Evolutionary conservation across 2,329 filamentous ascomycete genomes (phyloP).

Genomic region (Scytalidium sp.): DNA sequence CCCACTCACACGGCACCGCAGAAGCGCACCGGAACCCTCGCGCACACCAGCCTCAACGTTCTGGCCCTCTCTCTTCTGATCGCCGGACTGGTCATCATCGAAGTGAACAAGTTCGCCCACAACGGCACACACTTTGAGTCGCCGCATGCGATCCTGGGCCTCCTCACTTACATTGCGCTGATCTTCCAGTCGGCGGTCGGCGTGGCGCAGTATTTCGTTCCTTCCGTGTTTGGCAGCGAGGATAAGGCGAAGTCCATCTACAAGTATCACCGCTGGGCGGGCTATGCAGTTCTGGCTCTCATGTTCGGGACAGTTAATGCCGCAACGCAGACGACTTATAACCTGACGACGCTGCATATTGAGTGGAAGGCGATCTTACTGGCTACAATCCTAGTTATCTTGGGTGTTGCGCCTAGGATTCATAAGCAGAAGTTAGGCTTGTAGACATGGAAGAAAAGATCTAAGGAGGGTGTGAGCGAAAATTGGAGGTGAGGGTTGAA

Average conservation of each 20-base stretch:
- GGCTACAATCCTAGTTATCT: conserved; percentile 61
- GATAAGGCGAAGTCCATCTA: conserved; percentile 79
- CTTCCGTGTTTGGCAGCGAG: conserved; percentile 71
- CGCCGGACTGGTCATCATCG: conserved; percentile 67
- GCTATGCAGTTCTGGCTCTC: conserved; percentile 70
- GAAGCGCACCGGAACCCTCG: conserved; percentile 58
- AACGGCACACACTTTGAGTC: conserved; percentile 73
- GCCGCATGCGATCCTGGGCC: conserved; percentile 78
- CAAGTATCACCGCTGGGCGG: conserved; percentile 81
- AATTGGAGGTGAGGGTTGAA: not conserved
- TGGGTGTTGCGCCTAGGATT: conserved; percentile 74
- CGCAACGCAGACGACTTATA: conserved; percentile 76
- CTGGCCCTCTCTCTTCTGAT: conserved; percentile 50
- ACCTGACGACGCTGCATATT: conserved; percentile 64
- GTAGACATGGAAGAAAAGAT: conserved; percentile 13
- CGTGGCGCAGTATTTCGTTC: conserved; percentile 77
- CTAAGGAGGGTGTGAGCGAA: not conserved
- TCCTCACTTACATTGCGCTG: conserved; percentile 68
- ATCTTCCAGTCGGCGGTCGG: conserved; percentile 74
- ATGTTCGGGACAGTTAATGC: conserved; percentile 72
- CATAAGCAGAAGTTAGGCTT: conserved; percentile 78
- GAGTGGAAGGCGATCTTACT: conserved; percentile 73
- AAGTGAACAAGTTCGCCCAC: conserved; percentile 77
- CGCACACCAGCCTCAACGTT: conserved; percentile 70
- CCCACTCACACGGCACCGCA: conserved; percentile 76